phyloP scores from a whole-genome alignment of 306 rosid genomes.

The Adenanthera pavonina region DNA sequence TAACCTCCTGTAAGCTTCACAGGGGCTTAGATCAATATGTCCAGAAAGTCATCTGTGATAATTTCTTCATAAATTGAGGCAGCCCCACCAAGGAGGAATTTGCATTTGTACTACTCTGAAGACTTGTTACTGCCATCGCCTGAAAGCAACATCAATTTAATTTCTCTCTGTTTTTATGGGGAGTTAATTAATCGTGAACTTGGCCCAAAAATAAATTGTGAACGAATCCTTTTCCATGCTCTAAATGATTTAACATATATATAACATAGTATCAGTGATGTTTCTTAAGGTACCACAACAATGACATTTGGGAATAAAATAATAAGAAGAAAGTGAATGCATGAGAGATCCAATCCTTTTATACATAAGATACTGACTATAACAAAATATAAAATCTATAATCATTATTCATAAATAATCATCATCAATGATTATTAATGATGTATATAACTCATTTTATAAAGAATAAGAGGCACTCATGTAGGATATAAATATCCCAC shows the following conservation, averaged over 20 bases:
- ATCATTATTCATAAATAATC: too few relatives aligned
- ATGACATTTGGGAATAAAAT: not conserved
- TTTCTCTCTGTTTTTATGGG: too few relatives aligned
- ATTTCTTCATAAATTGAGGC: too few relatives aligned
- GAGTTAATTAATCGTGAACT: too few relatives aligned
- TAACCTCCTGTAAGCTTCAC: too few relatives aligned
- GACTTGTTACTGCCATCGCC: too few relatives aligned
- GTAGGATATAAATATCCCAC: slow-evolving; percentile 9
- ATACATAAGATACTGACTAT: not conserved
- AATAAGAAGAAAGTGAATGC: not conserved
- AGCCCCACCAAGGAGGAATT: too few relatives aligned
- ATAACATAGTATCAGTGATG: slow-evolving; percentile 17
- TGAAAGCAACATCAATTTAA: too few relatives aligned
- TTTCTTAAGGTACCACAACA: slow-evolving; percentile 28
- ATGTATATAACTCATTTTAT: not conserved
- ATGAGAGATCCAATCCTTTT: not conserved
- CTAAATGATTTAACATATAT: slow-evolving; percentile 54
- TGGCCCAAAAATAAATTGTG: too few relatives aligned
- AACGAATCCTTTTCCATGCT: slow-evolving; percentile 52
- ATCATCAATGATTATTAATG: slow-evolving; percentile 8
- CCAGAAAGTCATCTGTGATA: too few relatives aligned
- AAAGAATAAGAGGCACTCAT: slow-evolving; percentile 4
- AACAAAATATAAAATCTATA: not conserved
- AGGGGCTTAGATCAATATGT: too few relatives aligned
- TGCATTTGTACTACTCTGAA: too few relatives aligned